Conservation (phyloP, 2,329 filamentous ascomycete genomes). For the Calonectria crousiana region DNA sequence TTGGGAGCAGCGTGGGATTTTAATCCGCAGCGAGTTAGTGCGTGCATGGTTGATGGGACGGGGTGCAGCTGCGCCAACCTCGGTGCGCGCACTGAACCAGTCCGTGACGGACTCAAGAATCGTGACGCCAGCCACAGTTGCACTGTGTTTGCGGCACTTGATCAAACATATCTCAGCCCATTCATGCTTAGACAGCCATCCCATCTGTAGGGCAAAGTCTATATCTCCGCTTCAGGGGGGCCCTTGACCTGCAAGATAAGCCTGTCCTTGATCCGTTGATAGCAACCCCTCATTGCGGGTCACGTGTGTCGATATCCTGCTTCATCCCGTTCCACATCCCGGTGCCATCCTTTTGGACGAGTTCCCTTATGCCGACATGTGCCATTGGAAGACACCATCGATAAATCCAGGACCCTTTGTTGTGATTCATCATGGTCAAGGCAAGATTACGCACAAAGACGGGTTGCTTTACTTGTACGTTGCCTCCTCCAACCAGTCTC, state of each 20-base stretch:
- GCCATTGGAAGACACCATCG: neutral
- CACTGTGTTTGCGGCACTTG: neutral
- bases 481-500: neutral
- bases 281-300: neutral
- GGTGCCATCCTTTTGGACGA: neutral
- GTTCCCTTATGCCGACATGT: neutral
- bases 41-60: neutral
- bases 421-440: neutral
- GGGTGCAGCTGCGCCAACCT: neutral
- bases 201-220: neutral
- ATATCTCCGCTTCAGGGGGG: slow-evolving; percentile 3
- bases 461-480: slow-evolving; percentile 24
- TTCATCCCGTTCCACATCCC: neutral
- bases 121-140: neutral
- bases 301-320: neutral
- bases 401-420: neutral
- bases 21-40: neutral
- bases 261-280: neutral
- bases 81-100: neutral
- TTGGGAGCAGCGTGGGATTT: neutral
- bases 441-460: slow-evolving; percentile 24
- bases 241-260: slow-evolving; percentile 4
- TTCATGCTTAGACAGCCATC: neutral
- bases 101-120: neutral
- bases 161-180: neutral